Evolutionary conservation across 2,329 filamentous ascomycete species (phyloP).

Genomic region (Penicillium sp.): DNA sequence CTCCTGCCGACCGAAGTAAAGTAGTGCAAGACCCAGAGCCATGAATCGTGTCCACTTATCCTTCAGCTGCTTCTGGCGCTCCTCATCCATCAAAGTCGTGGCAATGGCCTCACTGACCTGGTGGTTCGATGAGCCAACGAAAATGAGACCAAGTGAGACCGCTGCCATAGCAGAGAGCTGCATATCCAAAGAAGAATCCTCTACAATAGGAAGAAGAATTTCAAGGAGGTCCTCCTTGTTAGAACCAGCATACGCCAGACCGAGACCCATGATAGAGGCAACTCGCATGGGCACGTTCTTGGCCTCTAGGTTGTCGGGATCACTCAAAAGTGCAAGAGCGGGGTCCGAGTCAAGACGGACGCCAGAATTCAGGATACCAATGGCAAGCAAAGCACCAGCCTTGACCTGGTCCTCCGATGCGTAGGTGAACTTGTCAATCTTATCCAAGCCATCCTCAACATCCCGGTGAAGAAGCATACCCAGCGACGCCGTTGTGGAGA

Average conservation of each 20-base stretch:
- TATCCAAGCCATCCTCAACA: conserved; percentile 84
- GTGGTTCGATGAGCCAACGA: conserved; percentile 86
- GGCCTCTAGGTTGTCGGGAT: conserved; percentile 73
- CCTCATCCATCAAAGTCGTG: conserved; percentile 88
- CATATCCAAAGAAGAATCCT: conserved; percentile 82
- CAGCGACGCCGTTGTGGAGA: conserved; percentile 90
- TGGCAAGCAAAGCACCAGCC: conserved; percentile 87
- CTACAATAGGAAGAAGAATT: conserved; percentile 79
- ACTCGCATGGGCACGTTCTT: conserved; percentile 76
- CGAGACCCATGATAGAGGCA: conserved; percentile 92
- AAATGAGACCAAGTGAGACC: conserved; percentile 82
- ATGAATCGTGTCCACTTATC: conserved; percentile 99
- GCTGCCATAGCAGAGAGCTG: conserved; percentile 96
- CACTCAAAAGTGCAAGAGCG: conserved; percentile 79
- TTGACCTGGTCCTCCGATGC: conserved; percentile 78
- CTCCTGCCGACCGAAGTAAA: conserved; percentile 96
- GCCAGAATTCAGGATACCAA: conserved; percentile 93
- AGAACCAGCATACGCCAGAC: conserved; percentile 89
- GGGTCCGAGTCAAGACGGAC: conserved; percentile 87
- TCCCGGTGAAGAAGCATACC: conserved; percentile 93
- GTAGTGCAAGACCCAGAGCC: conserved; percentile 83
- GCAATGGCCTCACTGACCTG: conserved; percentile 92
- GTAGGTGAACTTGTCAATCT: conserved; percentile 93
- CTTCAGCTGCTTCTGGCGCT: conserved; percentile 83
- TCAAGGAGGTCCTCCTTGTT: conserved; percentile 89